Evolutionary conservation across 2,329 filamentous ascomycete genomes (phyloP).

Genomic region (Aureobasidium sp.): DNA sequence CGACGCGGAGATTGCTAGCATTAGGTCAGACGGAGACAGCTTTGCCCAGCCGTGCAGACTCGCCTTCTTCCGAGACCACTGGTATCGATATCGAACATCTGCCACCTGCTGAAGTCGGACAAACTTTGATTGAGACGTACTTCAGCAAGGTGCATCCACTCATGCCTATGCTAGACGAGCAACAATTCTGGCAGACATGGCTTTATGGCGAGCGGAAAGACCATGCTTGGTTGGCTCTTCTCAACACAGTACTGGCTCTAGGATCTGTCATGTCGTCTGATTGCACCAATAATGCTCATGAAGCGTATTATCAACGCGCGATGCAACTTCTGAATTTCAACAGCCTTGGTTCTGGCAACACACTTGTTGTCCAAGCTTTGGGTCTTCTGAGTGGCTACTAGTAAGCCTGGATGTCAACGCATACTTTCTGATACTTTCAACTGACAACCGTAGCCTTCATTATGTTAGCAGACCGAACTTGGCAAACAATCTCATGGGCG

Average conservation of each 20-base stretch:
- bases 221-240: slow-evolving; percentile 25
- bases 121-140: slow-evolving; percentile 25
- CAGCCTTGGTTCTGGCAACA: slow-evolving; percentile 25
- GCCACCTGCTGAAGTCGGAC: slow-evolving; percentile 23
- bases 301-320: slow-evolving; percentile 24
- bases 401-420: not conserved
- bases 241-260: slow-evolving; percentile 27
- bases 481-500: slow-evolving; percentile 27
- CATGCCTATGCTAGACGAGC: slow-evolving; percentile 29
- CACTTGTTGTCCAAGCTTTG: slow-evolving; percentile 25
- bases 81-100: slow-evolving; percentile 18
- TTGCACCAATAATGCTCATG: slow-evolving; percentile 23
- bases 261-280: slow-evolving; percentile 24
- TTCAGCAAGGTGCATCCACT: slow-evolving; percentile 25
- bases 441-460: slow-evolving; percentile 18
- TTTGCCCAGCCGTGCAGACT: slow-evolving; percentile 22
- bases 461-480: slow-evolving; percentile 28
- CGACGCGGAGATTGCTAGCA: slow-evolving; percentile 21
- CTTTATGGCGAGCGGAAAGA: slow-evolving; percentile 24
- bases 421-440: accelerated
- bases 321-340: slow-evolving; percentile 24
- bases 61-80: slow-evolving; percentile 19
- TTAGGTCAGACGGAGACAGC: slow-evolving; percentile 21
- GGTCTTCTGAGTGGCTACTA: slow-evolving; percentile 27
- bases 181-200: slow-evolving; percentile 26